Percentiles rank a stretch among this genome's conserved stretches.
Conservation (phyloP, 1,284 basidiomycete genomes). For the Cryptococcus sp. region DNA sequence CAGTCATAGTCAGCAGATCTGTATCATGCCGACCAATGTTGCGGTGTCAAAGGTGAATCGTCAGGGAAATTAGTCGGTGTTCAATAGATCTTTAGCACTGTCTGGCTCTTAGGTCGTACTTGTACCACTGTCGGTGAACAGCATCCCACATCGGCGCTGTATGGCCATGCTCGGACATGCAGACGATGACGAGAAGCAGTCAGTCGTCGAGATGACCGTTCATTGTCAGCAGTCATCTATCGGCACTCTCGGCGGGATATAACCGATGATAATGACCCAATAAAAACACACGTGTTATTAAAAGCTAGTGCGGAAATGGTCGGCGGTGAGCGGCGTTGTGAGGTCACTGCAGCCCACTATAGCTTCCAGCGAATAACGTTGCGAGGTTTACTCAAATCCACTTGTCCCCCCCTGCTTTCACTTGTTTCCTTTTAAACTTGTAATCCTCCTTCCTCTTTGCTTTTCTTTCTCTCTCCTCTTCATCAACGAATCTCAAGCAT, state of each 20-base stretch:
- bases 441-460: background rate
- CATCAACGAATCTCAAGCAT: background rate
- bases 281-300: slow-evolving; percentile 7
- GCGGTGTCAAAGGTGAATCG: background rate
- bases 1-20: background rate
- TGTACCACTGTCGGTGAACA: too few relatives aligned
- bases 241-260: background rate
- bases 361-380: slow-evolving; percentile 12
- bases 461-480: slow-evolving; percentile 4
- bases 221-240: background rate
- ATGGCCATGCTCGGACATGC: background rate
- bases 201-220: background rate
- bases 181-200: background rate
- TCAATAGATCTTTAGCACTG: background rate
- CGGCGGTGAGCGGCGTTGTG: slow-evolving; percentile 16
- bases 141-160: too few relatives aligned
- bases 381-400: slow-evolving; percentile 1
- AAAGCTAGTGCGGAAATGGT: slow-evolving; percentile 6
- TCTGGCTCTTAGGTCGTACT: too few relatives aligned
- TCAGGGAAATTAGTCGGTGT: background rate
- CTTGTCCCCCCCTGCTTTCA: background rate
- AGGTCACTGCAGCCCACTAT: background rate
- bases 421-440: background rate
- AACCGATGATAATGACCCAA: background rate
- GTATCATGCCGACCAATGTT: background rate